Conservation (phyloP, 495 filamentous ascomycete genomes). For the Penicillium diatomitis region DNA sequence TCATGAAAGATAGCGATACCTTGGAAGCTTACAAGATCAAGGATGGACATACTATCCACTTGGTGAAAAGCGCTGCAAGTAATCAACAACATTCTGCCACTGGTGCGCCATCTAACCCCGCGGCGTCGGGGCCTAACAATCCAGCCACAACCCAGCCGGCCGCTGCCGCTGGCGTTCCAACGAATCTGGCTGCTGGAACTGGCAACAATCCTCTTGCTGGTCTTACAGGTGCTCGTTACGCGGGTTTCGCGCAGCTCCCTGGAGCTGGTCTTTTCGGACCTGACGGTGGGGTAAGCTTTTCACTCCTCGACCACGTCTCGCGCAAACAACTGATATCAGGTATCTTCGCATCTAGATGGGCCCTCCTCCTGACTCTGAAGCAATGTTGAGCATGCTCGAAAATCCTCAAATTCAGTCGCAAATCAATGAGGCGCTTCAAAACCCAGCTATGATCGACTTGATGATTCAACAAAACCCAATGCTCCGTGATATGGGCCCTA, state of each 20-base stretch:
- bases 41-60: slow-evolving; percentile 86
- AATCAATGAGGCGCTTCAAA: slow-evolving; percentile 90
- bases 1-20: slow-evolving; percentile 87
- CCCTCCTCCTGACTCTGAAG: slow-evolving; percentile 68
- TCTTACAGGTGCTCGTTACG: slow-evolving; percentile 89
- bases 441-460: slow-evolving; percentile 84
- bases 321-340: slow-evolving; percentile 8
- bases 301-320: neutral
- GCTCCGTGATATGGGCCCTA: slow-evolving; percentile 73
- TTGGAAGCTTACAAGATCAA: slow-evolving; percentile 88
- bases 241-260: slow-evolving; percentile 82
- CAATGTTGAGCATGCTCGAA: slow-evolving; percentile 73
- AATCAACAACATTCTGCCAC: slow-evolving; percentile 59
- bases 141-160: slow-evolving; percentile 43
- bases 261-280: slow-evolving; percentile 86
- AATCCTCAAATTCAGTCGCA: slow-evolving; percentile 74
- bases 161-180: slow-evolving; percentile 56
- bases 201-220: slow-evolving; percentile 85
- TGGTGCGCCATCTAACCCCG: slow-evolving; percentile 37
- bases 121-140: slow-evolving; percentile 37
- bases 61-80: slow-evolving; percentile 92
- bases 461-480: slow-evolving; percentile 85
- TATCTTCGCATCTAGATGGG: slow-evolving; percentile 60
- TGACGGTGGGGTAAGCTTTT: slow-evolving; percentile 83
- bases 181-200: slow-evolving; percentile 85